Evolutionary conservation across 164 flowering plant genomes (phyloP).

Genomic region (Stephania yunnanensis): DNA sequence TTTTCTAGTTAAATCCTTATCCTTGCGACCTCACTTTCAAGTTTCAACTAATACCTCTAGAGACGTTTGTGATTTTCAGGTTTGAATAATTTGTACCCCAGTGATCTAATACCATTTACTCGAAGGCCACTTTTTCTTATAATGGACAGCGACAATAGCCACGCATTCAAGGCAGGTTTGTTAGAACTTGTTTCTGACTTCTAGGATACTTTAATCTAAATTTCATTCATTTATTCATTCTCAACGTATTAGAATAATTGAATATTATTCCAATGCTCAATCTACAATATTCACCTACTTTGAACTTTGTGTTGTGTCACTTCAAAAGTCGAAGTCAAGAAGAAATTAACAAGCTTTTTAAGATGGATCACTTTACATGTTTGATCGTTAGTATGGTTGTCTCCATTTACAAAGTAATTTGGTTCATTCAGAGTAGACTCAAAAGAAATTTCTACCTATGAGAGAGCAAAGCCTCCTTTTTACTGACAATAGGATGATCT

Average conservation of each 20-base stretch:
- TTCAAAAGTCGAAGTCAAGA: neutral
- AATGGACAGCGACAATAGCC: slow-evolving; percentile 92
- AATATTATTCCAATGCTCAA: neutral
- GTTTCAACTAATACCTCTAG: neutral
- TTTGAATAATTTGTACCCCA: slow-evolving; percentile 66
- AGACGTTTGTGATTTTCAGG: slow-evolving; percentile 40
- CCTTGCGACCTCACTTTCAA: neutral
- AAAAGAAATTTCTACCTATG: no score
- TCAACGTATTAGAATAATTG: neutral
- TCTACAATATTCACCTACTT: neutral
- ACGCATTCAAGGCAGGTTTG: slow-evolving; percentile 99
- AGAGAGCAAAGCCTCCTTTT: neutral
- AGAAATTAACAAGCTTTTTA: neutral
- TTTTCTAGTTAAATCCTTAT: neutral
- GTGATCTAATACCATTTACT: slow-evolving; percentile 90
- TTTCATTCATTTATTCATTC: neutral
- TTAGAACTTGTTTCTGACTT: slow-evolving; percentile 44
- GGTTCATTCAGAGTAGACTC: neutral
- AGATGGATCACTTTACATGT: neutral
- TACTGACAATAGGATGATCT: no score
- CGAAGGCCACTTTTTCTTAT: slow-evolving; percentile 85
- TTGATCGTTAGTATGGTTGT: no score
- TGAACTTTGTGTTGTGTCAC: neutral
- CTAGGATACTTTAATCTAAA: neutral
- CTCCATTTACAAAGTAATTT: no score